Conservation (phyloP, 2,329 filamentous ascomycete genomes). For the Camptophora hylomeconis region DNA sequence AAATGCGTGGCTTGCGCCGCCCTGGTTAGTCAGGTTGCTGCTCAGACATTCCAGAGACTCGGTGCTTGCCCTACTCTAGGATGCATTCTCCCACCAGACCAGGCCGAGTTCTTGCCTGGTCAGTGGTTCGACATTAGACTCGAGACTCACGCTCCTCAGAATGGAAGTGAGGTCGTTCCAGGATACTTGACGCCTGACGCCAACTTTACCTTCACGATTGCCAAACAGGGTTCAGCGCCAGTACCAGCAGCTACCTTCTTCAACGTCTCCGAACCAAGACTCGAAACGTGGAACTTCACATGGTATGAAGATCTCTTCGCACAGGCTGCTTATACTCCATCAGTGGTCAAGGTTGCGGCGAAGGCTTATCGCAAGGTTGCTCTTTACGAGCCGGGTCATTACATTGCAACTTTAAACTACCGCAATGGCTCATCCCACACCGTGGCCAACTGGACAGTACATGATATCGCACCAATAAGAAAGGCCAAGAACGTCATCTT, state of each 20-base stretch:
- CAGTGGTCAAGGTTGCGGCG: conserved; percentile 65
- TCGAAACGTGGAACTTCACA: conserved; percentile 73
- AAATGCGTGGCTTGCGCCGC: conserved; percentile 3
- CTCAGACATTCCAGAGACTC: conserved; percentile 43
- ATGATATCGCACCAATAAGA: conserved; percentile 54
- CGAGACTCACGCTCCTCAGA: conserved; percentile 68
- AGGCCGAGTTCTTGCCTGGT: conserved; percentile 69
- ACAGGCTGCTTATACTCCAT: conserved; percentile 53
- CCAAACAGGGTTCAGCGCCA: conserved; percentile 45
- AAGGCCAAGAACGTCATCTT: conserved; percentile 68
- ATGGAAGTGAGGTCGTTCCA: conserved; percentile 66
- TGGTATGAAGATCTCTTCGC: conserved; percentile 79
- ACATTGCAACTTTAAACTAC: conserved; percentile 63
- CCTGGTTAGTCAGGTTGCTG: conserved; percentile 15
- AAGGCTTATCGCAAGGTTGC: conserved; percentile 67
- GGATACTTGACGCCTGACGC: conserved; percentile 57
- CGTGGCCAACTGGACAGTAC: conserved; percentile 63
- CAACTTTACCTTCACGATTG: conserved; percentile 61
- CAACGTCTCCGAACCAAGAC: conserved; percentile 51
- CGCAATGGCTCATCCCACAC: conserved; percentile 61
- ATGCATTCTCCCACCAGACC: conserved; percentile 45
- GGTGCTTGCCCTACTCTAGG: conserved; percentile 44
- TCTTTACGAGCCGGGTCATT: conserved; percentile 66
- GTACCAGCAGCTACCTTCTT: conserved; percentile 54
- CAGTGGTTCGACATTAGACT: conserved; percentile 76